Conservation (phyloP, 2,329 filamentous ascomycete genomes). For the Fusarium kyushuense region DNA sequence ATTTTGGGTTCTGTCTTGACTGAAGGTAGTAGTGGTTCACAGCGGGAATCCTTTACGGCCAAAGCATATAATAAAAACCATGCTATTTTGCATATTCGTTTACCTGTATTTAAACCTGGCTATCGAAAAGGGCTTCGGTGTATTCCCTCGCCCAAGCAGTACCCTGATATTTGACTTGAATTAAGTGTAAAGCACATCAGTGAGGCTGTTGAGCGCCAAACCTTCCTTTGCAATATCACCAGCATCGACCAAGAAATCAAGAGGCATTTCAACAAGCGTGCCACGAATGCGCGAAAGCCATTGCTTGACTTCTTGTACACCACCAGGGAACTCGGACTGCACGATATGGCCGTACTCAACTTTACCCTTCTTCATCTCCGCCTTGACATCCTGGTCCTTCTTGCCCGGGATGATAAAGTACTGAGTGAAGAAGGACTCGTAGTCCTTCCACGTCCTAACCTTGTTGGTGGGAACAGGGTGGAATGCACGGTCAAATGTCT, state of each 20-base stretch:
- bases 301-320: slow-evolving; percentile 79
- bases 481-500: slow-evolving; percentile 84
- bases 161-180: background rate
- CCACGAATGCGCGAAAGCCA: slow-evolving; percentile 75
- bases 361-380: slow-evolving; percentile 63
- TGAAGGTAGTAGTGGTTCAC: background rate
- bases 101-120: background rate
- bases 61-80: background rate
- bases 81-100: background rate
- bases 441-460: slow-evolving; percentile 78
- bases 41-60: background rate
- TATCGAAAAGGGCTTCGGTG: background rate
- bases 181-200: slow-evolving; percentile 77
- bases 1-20: too few species aligned
- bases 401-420: slow-evolving; percentile 72
- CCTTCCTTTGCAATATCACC: slow-evolving; percentile 88
- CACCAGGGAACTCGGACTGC: slow-evolving; percentile 79
- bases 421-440: slow-evolving; percentile 76
- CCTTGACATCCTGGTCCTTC: slow-evolving; percentile 64
- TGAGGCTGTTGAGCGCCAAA: slow-evolving; percentile 76
- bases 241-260: slow-evolving; percentile 83
- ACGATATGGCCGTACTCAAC: slow-evolving; percentile 92
- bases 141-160: background rate
- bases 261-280: slow-evolving; percentile 88
- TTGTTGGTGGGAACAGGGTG: slow-evolving; percentile 79